A percentile compares a stretch with the other conserved stretches of the same genome.
Conservation (phyloP, 345 rosid species). For the Schrenkiella parvula region DNA sequence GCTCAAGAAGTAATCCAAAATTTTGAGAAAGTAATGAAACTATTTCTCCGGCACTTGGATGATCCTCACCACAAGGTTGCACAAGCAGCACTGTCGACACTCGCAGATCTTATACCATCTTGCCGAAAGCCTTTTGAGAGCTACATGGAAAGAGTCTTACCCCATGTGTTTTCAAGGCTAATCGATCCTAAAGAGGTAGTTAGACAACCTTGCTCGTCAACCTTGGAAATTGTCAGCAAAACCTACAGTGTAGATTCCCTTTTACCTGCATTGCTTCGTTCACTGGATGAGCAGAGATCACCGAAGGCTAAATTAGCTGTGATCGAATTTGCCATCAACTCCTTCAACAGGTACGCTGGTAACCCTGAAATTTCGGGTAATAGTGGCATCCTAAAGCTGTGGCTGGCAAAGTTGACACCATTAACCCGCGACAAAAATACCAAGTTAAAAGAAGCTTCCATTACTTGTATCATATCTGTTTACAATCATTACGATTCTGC, state of each 20-base stretch:
- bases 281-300: constrained; percentile 96
- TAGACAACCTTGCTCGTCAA: constrained; percentile 85
- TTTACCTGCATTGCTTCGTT: constrained; percentile 91
- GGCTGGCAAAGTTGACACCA: constrained; percentile 93
- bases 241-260: constrained; percentile 89
- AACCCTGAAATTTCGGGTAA: constrained; percentile 79
- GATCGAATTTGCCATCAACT: constrained; percentile 84
- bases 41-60: constrained; percentile 94
- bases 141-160: constrained; percentile 94
- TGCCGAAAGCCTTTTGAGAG: constrained; percentile 98
- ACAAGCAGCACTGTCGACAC: constrained; percentile 96
- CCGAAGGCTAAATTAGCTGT: constrained; percentile 99
- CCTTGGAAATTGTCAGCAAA: constrained; percentile 93
- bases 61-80: constrained; percentile 99
- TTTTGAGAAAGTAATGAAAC: constrained; percentile 98
- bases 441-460: constrained; percentile 90
- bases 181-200: constrained; percentile 98
- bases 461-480: constrained; percentile 88
- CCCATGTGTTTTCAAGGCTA: constrained; percentile 94
- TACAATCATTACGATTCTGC: constrained; percentile 80
- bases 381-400: constrained; percentile 82
- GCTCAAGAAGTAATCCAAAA: constrained; percentile 88
- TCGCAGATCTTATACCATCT: constrained; percentile 87
- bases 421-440: constrained; percentile 86
- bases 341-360: constrained; percentile 79